Evolutionary conservation across 352 stramenopile genomes (phyloP), one percentile per base, ranked within the genome.

Genomic region (Pythium volutum): DNA sequence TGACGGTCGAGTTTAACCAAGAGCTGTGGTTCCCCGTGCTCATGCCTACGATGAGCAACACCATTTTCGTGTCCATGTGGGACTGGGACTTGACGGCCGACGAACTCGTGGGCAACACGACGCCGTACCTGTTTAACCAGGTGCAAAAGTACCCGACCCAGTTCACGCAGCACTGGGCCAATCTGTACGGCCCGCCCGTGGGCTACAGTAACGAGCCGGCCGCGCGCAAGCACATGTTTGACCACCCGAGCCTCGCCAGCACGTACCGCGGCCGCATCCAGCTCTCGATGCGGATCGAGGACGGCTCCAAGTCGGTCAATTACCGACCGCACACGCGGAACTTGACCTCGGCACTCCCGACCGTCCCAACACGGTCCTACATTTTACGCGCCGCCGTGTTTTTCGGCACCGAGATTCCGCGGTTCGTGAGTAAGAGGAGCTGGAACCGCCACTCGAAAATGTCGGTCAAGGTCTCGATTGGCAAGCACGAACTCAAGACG

Each of bases 21-120:
- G 87, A 96, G 60, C 70, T 97, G 39, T 96, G 87, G 89, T 88
- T 97, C 64, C 87, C 86, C 12, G 75, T 96, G 2, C 59, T 91
- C 3, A 61, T 94, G 25, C 88, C 86, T 31, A 88, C 70, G 18
- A 93, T 96, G 77, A 88, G 76, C 55, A 85, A 93, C 62, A 81
- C 79, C 38, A 85, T 97, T 22, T 84, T 81, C 34, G 60, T 96
- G n/a, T 93, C 81, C 9, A 55, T 97, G 20, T 96, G 81, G 81
- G 89, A 96, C 69, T 88, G 73, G 61, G 73, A 87, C n/a, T 59
- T 87, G 55, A 83, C 74, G 16, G 71, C 66, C 16, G 74, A 93
- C 15, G 75, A 96, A 47, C 71, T 93, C 26, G 82, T 96, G 6
- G 79, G 78, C 16, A 93, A 88, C 57, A 71, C 77, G 26, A 49